These are phyloP conservation scores for Colletotrichum caudatum DNA, from an alignment of 2,329 filamentous ascomycete genomes.

Conservation along the genomic window DNA sequence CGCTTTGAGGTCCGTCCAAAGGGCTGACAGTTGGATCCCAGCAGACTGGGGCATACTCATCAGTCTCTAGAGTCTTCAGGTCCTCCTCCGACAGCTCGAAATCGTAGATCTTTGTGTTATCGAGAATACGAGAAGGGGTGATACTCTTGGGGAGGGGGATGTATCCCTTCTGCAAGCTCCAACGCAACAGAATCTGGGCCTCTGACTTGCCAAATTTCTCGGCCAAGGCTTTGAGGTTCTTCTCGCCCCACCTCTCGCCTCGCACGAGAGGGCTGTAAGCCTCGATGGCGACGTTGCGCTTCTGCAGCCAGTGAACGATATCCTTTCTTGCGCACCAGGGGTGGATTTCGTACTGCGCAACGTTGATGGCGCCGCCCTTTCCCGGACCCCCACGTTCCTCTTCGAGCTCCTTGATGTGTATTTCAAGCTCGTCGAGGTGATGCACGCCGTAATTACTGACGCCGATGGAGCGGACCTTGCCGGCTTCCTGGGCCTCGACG, in stretches of 20 bases:
- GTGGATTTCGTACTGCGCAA: constrained; percentile 91
- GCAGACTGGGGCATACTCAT: constrained; percentile 64
- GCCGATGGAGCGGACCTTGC: constrained; percentile 71
- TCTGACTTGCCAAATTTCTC: constrained; percentile 79
- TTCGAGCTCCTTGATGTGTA: constrained; percentile 71
- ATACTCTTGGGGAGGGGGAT: constrained; percentile 82
- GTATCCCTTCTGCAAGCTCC: constrained; percentile 83
- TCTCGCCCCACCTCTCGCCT: constrained; percentile 78
- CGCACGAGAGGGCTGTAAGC: constrained; percentile 72
- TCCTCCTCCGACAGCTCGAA: constrained; percentile 68
- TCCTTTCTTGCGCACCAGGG: constrained; percentile 87
- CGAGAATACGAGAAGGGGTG: constrained; percentile 72
- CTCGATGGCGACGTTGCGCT: constrained; percentile 72
- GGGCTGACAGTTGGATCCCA: constrained; percentile 67
- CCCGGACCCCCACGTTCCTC: constrained; percentile 69
- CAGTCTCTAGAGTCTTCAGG: constrained; percentile 61
- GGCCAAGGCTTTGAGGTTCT: constrained; percentile 72
- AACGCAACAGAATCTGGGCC: constrained; percentile 83
- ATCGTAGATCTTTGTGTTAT: constrained; percentile 70
- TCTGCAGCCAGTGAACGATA: constrained; percentile 80
- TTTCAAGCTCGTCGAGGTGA: constrained; percentile 71
- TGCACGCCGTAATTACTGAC: constrained; percentile 75
- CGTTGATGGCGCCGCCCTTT: constrained; percentile 78
- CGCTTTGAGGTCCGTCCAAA: constrained; percentile 52
- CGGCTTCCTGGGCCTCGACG: constrained; percentile 72